A percentile compares a stretch with the other conserved stretches of the same genome.
These are phyloP conservation scores for Penicillium crustosum DNA, from an alignment of 2,329 filamentous ascomycete genomes.

Conservation along the genomic window DNA sequence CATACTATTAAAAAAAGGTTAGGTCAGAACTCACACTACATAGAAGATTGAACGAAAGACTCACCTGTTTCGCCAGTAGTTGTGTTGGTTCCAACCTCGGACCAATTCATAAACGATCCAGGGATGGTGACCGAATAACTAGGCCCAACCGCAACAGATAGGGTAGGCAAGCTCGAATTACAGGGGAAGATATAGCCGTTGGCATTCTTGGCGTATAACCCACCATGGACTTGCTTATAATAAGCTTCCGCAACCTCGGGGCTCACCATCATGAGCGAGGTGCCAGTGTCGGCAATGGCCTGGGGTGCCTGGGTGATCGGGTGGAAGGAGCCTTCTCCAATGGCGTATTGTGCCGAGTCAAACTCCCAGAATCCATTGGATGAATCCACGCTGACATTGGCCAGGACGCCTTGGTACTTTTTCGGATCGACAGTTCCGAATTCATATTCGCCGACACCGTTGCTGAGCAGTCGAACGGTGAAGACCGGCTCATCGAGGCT, in stretches of 20 bases:
- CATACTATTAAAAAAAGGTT: conserved; percentile 44
- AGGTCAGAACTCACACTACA: background rate
- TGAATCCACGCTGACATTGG: conserved; percentile 62
- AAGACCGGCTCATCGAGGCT: conserved; percentile 66
- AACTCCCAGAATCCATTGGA: conserved; percentile 70
- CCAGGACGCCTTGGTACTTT: conserved; percentile 63
- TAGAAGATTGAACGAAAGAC: conserved; percentile 16
- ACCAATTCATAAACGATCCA: conserved; percentile 58
- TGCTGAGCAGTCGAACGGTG: conserved; percentile 65
- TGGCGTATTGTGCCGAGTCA: conserved; percentile 55
- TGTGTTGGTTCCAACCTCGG: conserved; percentile 49
- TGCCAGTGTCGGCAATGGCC: conserved; percentile 68
- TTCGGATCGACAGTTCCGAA: conserved; percentile 68
- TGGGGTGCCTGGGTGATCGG: conserved; percentile 31
- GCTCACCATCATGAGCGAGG: conserved; percentile 63
- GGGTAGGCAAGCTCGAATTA: conserved; percentile 52
- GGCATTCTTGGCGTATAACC: conserved; percentile 45
- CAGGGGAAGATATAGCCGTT: conserved; percentile 62
- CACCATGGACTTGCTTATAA: conserved; percentile 56
- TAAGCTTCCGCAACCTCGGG: conserved; percentile 59
- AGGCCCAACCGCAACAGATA: conserved; percentile 56
- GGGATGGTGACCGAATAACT: conserved; percentile 54
- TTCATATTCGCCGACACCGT: conserved; percentile 65
- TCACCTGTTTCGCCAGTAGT: conserved; percentile 42
- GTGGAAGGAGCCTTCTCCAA: conserved; percentile 49